Evolutionary conservation across 75 land plant species (phyloP).

Genomic region (Ceratopteris richardii): DNA sequence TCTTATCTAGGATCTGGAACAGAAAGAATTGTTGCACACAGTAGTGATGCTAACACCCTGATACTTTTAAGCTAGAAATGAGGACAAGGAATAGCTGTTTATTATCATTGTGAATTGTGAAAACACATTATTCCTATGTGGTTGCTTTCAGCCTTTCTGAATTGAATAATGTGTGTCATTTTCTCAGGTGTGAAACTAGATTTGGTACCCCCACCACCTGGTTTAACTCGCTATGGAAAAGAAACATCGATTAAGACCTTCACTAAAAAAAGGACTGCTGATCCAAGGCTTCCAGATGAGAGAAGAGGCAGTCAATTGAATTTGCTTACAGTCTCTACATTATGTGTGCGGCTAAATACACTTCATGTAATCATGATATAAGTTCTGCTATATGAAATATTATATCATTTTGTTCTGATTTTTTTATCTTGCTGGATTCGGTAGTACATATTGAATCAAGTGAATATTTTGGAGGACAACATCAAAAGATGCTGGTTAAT

Average conservation of each 20-base stretch:
- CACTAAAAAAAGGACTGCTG: slow-evolving; percentile 65
- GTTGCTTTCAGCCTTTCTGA: not conserved
- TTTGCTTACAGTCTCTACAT: slow-evolving; percentile 47
- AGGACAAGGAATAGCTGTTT: too few relatives aligned
- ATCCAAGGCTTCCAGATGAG: slow-evolving; percentile 54
- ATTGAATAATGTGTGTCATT: not conserved
- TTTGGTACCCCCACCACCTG: slow-evolving; percentile 73
- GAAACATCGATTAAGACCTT: slow-evolving; percentile 73
- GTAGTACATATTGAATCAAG: slow-evolving; percentile 83
- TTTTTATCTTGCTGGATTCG: too few relatives aligned
- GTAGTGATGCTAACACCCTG: too few relatives aligned
- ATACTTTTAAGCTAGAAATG: too few relatives aligned
- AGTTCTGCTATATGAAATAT: too few relatives aligned
- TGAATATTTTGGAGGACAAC: slow-evolving; percentile 79
- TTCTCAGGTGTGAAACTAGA: slow-evolving; percentile 62
- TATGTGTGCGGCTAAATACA: slow-evolving; percentile 85
- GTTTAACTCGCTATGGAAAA: slow-evolving; percentile 75
- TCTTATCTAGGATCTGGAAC: too few relatives aligned
- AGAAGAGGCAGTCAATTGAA: slow-evolving; percentile 60
- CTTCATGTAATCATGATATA: slow-evolving; percentile 66
- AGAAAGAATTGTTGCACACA: too few relatives aligned
- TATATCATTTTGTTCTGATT: too few relatives aligned
- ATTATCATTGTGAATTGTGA: too few relatives aligned
- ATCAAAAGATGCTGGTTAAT: slow-evolving; percentile 69
- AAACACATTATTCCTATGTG: not conserved